phyloP scores from a whole-genome alignment of 1,284 basidiomycete species.

The Malassezia psittaci region DNA sequence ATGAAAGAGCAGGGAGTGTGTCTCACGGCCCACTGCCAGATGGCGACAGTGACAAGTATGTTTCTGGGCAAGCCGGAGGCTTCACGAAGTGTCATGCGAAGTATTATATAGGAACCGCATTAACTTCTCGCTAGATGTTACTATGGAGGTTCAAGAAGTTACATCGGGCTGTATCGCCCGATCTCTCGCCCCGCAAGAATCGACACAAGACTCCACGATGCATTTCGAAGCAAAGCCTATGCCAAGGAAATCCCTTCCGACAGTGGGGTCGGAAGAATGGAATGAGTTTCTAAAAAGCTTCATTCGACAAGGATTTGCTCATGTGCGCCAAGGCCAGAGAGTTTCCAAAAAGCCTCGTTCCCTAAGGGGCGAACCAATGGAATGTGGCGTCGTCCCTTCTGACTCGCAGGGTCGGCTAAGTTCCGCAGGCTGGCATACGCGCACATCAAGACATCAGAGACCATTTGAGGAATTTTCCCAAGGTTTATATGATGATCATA shows the following conservation, averaged over 20 bases:
- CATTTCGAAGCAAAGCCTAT: slow-evolving; percentile 12
- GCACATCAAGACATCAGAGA: slow-evolving; percentile 18
- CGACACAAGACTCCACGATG: slow-evolving; percentile 2
- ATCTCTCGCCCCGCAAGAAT: not conserved
- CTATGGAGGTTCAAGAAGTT: not conserved
- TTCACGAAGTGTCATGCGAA: too few species aligned
- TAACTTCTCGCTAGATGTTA: slow-evolving; percentile 2
- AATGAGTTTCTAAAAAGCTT: slow-evolving; percentile 18
- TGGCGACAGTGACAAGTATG: too few species aligned
- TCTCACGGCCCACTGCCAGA: too few species aligned
- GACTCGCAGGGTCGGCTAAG: slow-evolving; percentile 6
- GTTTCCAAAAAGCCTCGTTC: not conserved
- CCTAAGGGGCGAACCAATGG: not conserved
- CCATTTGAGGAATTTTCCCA: slow-evolving; percentile 26
- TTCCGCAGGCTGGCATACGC: slow-evolving; percentile 28
- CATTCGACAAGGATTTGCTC: slow-evolving; percentile 18
- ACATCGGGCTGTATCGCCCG: slow-evolving; percentile 1
- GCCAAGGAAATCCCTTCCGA: slow-evolving; percentile 14
- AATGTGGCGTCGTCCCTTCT: not conserved
- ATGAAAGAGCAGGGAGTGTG: not conserved
- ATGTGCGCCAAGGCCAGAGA: slow-evolving; percentile 11
- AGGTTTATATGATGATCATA: slow-evolving; percentile 28
- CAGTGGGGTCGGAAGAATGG: slow-evolving; percentile 21
- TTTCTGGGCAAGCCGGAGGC: not conserved
- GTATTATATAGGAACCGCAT: too few species aligned